These are phyloP conservation scores for Periconia sp. DNA, from an alignment of 2,329 filamentous ascomycete genomes.

Conservation along the genomic window DNA sequence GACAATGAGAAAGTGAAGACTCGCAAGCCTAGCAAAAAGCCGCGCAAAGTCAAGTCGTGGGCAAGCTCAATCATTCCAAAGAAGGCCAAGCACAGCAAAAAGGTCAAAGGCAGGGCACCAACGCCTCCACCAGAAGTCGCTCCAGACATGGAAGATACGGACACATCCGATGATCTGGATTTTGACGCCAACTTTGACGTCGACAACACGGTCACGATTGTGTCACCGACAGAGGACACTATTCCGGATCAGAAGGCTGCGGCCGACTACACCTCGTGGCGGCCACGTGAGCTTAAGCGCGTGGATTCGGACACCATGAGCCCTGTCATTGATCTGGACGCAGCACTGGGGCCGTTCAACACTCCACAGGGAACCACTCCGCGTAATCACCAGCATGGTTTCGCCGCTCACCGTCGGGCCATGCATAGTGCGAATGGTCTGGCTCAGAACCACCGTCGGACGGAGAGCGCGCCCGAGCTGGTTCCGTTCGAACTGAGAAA, in stretches of 20 bases:
- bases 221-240: conserved; percentile 37
- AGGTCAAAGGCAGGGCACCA: conserved; percentile 47
- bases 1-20: conserved; percentile 51
- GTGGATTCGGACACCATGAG: conserved; percentile 67
- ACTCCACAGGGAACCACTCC: conserved; percentile 76
- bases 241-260: conserved; percentile 33
- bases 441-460: conserved; percentile 77
- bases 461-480: conserved; percentile 81
- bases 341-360: conserved; percentile 89
- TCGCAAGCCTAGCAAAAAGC: conserved; percentile 62
- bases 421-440: conserved; percentile 80
- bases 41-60: conserved; percentile 78
- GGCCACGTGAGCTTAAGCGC: conserved; percentile 43
- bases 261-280: conserved; percentile 46
- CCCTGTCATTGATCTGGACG: conserved; percentile 91
- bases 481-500: conserved; percentile 70
- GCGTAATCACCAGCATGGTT: conserved; percentile 51
- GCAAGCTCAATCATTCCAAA: conserved; percentile 70
- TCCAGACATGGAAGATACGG: conserved; percentile 38
- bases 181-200: conserved; percentile 50
- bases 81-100: conserved; percentile 61
- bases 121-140: conserved; percentile 33
- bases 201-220: conserved; percentile 50
- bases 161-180: conserved; percentile 43
- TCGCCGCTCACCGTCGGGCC: conserved; percentile 62